Conservation (phyloP, 2,329 filamentous ascomycete species). For the Aspergillus sp. region DNA sequence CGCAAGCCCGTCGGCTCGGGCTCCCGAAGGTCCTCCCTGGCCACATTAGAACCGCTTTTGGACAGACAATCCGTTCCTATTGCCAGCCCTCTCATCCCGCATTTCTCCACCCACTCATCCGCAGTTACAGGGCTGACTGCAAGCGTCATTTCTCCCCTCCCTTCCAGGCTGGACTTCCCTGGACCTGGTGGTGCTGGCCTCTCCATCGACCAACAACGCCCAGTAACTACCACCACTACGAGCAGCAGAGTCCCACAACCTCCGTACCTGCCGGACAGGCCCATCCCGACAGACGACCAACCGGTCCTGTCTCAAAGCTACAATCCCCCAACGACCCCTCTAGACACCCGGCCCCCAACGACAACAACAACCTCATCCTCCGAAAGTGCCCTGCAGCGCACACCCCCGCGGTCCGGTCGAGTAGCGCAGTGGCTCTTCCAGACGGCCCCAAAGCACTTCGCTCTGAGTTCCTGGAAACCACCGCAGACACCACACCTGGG, state of each 20-base stretch:
- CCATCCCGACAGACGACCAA: conserved; percentile 17
- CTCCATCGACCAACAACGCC: not conserved
- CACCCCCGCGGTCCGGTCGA: conserved; percentile 24
- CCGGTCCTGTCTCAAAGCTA: conserved; percentile 2
- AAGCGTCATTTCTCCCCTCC: conserved; percentile 8
- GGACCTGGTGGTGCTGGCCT: not conserved
- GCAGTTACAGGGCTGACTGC: conserved; percentile 15
- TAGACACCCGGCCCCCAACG: conserved; percentile 8
- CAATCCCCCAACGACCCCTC: conserved; percentile 10
- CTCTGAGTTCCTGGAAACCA: conserved; percentile 14
- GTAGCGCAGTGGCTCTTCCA: conserved; percentile 33
- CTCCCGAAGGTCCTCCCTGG: conserved; percentile 26
- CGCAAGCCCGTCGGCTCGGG: conserved; percentile 40
- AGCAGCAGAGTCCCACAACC: conserved; percentile 15
- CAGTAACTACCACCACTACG: not conserved
- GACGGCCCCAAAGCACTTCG: conserved; percentile 6
- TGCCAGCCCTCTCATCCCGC: conserved; percentile 27
- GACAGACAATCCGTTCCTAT: conserved; percentile 15
- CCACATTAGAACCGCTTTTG: conserved; percentile 21
- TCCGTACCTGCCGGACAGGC: conserved; percentile 24
- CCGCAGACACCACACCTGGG: conserved; percentile 11
- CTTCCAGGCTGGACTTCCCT: conserved; percentile 10
- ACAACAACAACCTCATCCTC: conserved; percentile 1
- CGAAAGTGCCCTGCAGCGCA: conserved; percentile 10
- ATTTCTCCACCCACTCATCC: conserved; percentile 27